Percentiles rank a stretch among this genome's conserved stretches.
phyloP scores from a whole-genome alignment of 2,329 filamentous ascomycete genomes.

The Lecanicillium sp. region DNA sequence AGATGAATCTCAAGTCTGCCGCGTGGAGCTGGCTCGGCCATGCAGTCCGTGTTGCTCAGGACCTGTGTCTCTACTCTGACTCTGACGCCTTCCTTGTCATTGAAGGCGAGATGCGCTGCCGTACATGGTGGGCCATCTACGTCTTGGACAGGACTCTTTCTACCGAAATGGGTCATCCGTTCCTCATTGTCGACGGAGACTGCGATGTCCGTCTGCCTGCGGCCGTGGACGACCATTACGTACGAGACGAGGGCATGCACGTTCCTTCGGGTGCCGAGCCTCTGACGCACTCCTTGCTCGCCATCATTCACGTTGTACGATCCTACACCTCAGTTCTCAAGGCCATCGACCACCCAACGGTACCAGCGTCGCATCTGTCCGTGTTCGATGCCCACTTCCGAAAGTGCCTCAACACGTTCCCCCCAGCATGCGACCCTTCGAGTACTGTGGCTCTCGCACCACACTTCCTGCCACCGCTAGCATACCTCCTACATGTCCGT shows the following conservation, averaged over 20 bases:
- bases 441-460: conserved; percentile 64
- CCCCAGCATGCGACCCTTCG: conserved; percentile 61
- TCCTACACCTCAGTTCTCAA: conserved; percentile 68
- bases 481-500: conserved; percentile 75
- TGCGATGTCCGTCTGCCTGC: conserved; percentile 78
- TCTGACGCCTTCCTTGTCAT: conserved; percentile 64
- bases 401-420: conserved; percentile 67
- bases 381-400: conserved; percentile 76
- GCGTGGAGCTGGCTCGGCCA: conserved; percentile 81
- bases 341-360: conserved; percentile 58
- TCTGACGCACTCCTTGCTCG: conserved; percentile 64
- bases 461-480: conserved; percentile 64
- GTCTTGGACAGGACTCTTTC: conserved; percentile 76
- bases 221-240: conserved; percentile 72
- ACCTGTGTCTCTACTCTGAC: conserved; percentile 73
- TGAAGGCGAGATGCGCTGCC: conserved; percentile 77
- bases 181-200: conserved; percentile 79
- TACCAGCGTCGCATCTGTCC: conserved; percentile 61
- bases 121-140: conserved; percentile 93
- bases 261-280: conserved; percentile 44
- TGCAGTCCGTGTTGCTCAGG: conserved; percentile 73
- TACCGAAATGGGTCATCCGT: conserved; percentile 71
- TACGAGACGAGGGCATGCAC: conserved; percentile 50
- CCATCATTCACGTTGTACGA: conserved; percentile 74
- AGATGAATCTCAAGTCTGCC: conserved; percentile 78